Percentiles rank a stretch among this genome's conserved stretches.
Evolutionary conservation across 179 eudicot genomes (phyloP).

Genomic region (Patellifolia procumbens): DNA sequence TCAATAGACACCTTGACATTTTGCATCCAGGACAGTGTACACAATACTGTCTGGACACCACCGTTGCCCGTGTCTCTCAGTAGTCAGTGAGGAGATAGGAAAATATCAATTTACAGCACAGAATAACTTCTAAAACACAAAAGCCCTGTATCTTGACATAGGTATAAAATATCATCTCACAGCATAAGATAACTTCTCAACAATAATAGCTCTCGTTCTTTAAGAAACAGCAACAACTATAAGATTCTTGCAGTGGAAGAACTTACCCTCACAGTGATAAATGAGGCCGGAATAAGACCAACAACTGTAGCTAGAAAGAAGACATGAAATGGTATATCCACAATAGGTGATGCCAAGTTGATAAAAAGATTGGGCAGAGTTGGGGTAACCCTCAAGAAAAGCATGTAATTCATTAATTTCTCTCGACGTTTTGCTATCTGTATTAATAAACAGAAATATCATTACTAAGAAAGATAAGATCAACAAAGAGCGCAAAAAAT

Average conservation of each 20-base stretch:
- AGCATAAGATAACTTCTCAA: neutral
- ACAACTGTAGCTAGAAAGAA: slow-evolving; percentile 88
- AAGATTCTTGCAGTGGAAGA: neutral
- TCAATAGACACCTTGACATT: neutral
- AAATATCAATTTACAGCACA: too few species aligned
- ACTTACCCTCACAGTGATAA: slow-evolving; percentile 88
- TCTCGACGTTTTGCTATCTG: slow-evolving; percentile 92
- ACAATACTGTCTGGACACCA: neutral
- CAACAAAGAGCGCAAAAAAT: neutral
- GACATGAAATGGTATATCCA: slow-evolving; percentile 92
- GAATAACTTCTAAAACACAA: too few species aligned
- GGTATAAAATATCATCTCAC: neutral
- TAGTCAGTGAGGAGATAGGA: neutral
- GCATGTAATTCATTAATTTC: slow-evolving; percentile 93
- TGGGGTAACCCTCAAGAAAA: slow-evolving; percentile 91
- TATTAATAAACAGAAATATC: slow-evolving; percentile 6
- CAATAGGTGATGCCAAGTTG: slow-evolving; percentile 98
- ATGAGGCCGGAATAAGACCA: slow-evolving; percentile 90
- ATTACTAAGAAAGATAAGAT: neutral
- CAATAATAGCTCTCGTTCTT: neutral
- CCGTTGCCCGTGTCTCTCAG: neutral
- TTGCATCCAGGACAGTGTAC: neutral
- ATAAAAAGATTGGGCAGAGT: slow-evolving; percentile 95
- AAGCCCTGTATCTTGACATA: too few species aligned
- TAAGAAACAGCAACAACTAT: neutral